Conservation (phyloP, 2,329 filamentous ascomycete species). For the Phyllosticta capitalensis region DNA sequence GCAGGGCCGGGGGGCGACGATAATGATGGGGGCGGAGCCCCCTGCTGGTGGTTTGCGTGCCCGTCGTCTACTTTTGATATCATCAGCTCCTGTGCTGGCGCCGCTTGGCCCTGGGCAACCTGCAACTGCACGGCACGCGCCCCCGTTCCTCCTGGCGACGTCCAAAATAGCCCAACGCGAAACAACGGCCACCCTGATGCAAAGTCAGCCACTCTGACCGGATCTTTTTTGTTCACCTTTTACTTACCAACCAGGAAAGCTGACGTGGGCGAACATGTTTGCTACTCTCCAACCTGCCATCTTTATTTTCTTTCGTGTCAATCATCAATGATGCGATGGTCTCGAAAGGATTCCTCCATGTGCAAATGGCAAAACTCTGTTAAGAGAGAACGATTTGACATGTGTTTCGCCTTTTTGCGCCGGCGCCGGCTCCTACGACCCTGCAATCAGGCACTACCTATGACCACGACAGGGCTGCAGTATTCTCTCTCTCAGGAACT, state of each 20-base stretch:
- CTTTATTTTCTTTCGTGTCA: too few species aligned
- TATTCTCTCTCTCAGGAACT: not conserved
- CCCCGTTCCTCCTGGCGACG: not conserved
- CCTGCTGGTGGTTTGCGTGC: not conserved
- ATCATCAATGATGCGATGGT: too few species aligned
- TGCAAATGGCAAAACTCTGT: too few species aligned
- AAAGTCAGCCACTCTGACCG: not conserved
- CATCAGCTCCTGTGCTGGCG: not conserved
- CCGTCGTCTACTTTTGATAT: not conserved
- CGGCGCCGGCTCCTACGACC: not conserved
- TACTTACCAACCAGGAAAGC: not conserved
- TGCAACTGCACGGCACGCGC: not conserved
- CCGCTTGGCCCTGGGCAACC: not conserved
- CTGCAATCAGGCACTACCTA: not conserved
- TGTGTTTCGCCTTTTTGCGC: not conserved
- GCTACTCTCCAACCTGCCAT: too few species aligned
- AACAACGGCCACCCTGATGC: not conserved
- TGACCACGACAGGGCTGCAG: not conserved
- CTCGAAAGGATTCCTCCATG: too few species aligned
- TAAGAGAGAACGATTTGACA: not conserved
- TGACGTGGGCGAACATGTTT: not conserved
- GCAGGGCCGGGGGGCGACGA: constrained; percentile 8
- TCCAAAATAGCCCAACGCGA: not conserved
- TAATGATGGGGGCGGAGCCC: not conserved
- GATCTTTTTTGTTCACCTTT: not conserved